Evolutionary conservation across 129 eudicot species (phyloP), one percentile per base, ranked within the genome.

Genomic region (Smallanthus sonchifolius): DNA sequence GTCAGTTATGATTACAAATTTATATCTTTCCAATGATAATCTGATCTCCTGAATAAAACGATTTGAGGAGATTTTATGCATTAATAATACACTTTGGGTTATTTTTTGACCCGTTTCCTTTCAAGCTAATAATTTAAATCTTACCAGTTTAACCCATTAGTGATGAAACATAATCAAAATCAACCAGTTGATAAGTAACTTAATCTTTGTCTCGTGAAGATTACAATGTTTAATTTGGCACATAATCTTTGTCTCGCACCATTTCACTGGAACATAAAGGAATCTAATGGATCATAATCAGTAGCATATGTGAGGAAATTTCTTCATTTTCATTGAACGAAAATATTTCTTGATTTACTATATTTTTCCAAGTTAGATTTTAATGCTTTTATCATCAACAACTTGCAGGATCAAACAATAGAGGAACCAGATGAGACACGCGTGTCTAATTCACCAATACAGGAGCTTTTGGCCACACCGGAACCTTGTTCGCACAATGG

Each of bases 391-490:
- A 68, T 40, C 40, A 7, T 57, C 6, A 39, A 69, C 69, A 59
- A 47, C 32, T 69, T 69, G 70, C 81, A 77, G 81, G 70, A 69
- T 69, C 35, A 19, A 38, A 7, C 34, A 8, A 64, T 55, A 38
- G 62, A 65, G 62, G 30, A 59, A 51, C n/a, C 39, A 13, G 40
- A 75, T 24, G 68, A 40, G 76, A 32, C 5, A 28, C 13, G 24
- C 1, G 49, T 10, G 51, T 69, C 73, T 62, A 45, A 35, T 45
- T 75, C 65, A 1, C 63, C 65, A 63, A 44, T n/a, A 15, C 54
- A 75, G 67, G 69, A 59, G 36, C 48, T 61, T 35, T 56, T 30
- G 8, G n/a, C 39, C 65, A 32, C 16, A 10, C 39, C 38, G 3
- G 65, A 30, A 61, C 67, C 43, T 5, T 34, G 67, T 20, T 47